Conservation (phyloP, 2,329 filamentous ascomycete species). For the Ophiostoma tasmaniense region DNA sequence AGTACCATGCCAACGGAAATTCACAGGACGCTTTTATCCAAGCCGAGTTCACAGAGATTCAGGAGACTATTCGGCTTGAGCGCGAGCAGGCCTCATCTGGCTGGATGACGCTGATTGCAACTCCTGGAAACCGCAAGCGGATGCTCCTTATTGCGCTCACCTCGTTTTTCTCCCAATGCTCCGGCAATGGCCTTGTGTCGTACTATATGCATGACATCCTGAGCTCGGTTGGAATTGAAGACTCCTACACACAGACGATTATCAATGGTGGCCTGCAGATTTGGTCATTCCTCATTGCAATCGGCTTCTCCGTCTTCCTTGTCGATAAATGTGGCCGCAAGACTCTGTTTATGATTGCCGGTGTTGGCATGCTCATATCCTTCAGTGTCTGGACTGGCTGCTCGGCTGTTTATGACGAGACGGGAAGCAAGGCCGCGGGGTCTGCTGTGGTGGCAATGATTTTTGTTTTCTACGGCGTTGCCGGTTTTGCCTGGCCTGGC, state of each 20-base stretch:
- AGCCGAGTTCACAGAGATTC: constrained; percentile 53
- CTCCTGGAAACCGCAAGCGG: constrained; percentile 19
- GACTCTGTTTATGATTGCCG: constrained; percentile 22
- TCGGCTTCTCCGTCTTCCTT: constrained; percentile 25
- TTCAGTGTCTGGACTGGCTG: constrained; percentile 18
- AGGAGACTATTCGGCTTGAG: constrained; percentile 45
- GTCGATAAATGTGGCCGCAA: constrained; percentile 22
- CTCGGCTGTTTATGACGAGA: constrained; percentile 12
- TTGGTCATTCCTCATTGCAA: constrained; percentile 31
- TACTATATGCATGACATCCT: constrained; percentile 29
- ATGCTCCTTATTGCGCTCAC: constrained; percentile 18
- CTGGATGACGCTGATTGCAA: constrained; percentile 43
- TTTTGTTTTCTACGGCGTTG: constrained; percentile 12
- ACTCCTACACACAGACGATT: constrained; percentile 21
- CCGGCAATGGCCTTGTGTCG: constrained; percentile 26
- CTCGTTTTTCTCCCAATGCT: constrained; percentile 18
- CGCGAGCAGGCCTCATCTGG: constrained; percentile 40
- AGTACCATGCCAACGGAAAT: constrained; percentile 19
- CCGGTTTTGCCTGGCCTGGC: constrained; percentile 8
- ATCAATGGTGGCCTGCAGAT: constrained; percentile 19
- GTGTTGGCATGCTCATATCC: constrained; percentile 18
- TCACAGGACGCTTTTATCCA: constrained; percentile 42
- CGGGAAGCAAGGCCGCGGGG: not conserved
- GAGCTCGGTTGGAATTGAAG: constrained; percentile 27
- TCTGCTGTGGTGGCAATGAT: constrained; percentile 15